Evolutionary conservation across 2,329 filamentous ascomycete genomes (phyloP).

Genomic region (Neofusicoccum umdonicola): DNA sequence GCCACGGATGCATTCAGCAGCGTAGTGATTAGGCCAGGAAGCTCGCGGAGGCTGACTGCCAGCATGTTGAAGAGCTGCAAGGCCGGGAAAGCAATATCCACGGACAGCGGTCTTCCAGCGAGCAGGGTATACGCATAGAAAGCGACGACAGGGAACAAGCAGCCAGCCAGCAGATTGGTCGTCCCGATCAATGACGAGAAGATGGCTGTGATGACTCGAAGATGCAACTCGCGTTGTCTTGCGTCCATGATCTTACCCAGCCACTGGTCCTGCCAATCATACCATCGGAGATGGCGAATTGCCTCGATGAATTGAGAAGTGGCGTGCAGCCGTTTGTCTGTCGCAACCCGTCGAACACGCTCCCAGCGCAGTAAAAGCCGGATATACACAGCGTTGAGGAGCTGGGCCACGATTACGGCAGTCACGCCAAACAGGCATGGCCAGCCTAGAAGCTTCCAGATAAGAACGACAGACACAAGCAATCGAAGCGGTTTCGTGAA

Average conservation of each 20-base stretch:
- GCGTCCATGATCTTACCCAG: slow-evolving; percentile 66
- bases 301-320: slow-evolving; percentile 85
- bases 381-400: slow-evolving; percentile 67
- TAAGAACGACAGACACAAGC: slow-evolving; percentile 69
- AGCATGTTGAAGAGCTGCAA: slow-evolving; percentile 77
- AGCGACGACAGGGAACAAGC: slow-evolving; percentile 74
- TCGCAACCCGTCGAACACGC: slow-evolving; percentile 66
- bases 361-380: slow-evolving; percentile 67
- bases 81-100: slow-evolving; percentile 85
- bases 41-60: slow-evolving; percentile 68
- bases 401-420: slow-evolving; percentile 67
- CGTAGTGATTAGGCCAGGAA: slow-evolving; percentile 72
- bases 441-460: slow-evolving; percentile 77
- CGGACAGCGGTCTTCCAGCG: slow-evolving; percentile 64
- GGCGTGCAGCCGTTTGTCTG: slow-evolving; percentile 74
- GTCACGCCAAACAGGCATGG: slow-evolving; percentile 72
- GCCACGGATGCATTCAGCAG: slow-evolving; percentile 81
- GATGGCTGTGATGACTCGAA: slow-evolving; percentile 63
- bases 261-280: slow-evolving; percentile 79
- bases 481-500: slow-evolving; percentile 74
- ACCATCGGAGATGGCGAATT: slow-evolving; percentile 77
- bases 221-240: slow-evolving; percentile 64
- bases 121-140: slow-evolving; percentile 79
- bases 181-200: slow-evolving; percentile 64
- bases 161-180: slow-evolving; percentile 68